A percentile compares a stretch with the other conserved stretches of the same genome.
These are phyloP conservation scores for Trichoderma simmonsii DNA, from an alignment of 2,329 filamentous ascomycete species.

Conservation along the genomic window DNA sequence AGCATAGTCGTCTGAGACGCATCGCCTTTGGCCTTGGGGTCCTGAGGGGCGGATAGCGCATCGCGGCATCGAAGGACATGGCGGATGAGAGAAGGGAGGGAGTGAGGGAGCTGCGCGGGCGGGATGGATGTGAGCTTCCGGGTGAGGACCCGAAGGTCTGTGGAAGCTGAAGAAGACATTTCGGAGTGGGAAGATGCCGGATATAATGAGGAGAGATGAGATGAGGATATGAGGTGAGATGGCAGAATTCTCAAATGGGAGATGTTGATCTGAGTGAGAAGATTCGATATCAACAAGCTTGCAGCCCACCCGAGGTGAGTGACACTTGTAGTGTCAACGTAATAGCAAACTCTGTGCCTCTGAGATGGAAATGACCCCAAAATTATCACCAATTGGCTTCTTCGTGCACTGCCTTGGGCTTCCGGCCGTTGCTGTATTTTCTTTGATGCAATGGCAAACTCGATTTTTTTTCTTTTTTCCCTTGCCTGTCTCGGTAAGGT, in stretches of 20 bases:
- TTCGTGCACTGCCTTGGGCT: neutral
- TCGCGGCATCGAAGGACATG: constrained; percentile 56
- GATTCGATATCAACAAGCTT: neutral
- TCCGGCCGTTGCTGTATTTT: neutral
- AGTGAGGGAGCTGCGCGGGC: constrained; percentile 67
- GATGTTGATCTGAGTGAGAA: neutral
- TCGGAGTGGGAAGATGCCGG: neutral
- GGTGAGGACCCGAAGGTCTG: constrained; percentile 63
- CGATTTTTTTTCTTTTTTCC: constrained; percentile 4
- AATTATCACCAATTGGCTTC: neutral
- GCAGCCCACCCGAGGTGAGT: neutral
- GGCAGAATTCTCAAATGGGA: neutral
- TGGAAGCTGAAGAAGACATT: constrained; percentile 31
- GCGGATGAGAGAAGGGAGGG: constrained; percentile 66
- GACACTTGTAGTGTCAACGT: neutral
- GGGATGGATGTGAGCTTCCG: constrained; percentile 69
- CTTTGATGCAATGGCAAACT: neutral
- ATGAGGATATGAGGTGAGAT: neutral
- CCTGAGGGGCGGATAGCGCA: constrained; percentile 61
- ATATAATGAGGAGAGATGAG: neutral
- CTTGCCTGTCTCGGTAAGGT: constrained; percentile 5
- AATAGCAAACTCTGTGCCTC: neutral
- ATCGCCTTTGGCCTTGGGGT: constrained; percentile 59
- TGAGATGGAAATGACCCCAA: neutral
- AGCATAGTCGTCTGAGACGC: constrained; percentile 64